A percentile compares a stretch with the other conserved stretches of the same genome.
Conservation (phyloP, 2,329 filamentous ascomycete species). For the Capronia epimyces region DNA sequence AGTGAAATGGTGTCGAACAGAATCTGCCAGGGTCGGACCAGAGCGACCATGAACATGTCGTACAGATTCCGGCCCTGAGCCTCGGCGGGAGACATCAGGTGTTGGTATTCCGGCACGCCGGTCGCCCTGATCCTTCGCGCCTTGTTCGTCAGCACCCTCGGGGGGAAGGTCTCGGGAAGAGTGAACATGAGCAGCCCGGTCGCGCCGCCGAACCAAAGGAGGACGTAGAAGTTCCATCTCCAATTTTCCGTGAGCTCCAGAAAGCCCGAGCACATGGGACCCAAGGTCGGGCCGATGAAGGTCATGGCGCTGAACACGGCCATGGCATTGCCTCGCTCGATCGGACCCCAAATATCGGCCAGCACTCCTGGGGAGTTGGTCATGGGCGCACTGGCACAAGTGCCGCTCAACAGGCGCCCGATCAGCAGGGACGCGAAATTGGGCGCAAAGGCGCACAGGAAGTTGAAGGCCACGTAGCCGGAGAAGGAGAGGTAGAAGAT, state of each 20-base stretch:
- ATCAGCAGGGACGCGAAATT: conserved; percentile 51
- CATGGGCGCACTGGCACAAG: conserved; percentile 47
- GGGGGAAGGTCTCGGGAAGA: conserved; percentile 54
- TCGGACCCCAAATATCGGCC: conserved; percentile 50
- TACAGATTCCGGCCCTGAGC: conserved; percentile 41
- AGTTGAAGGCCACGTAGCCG: conserved; percentile 45
- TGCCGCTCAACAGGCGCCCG: conserved; percentile 53
- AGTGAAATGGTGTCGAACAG: conserved; percentile 49
- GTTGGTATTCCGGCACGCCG: conserved; percentile 49
- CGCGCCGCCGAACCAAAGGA: conserved; percentile 37
- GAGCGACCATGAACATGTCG: conserved; percentile 48
- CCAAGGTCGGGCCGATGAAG: conserved; percentile 51
- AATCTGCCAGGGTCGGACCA: conserved; percentile 47
- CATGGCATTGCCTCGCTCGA: conserved; percentile 52
- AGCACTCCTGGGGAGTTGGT: conserved; percentile 47
- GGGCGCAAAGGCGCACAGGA: conserved; percentile 52
- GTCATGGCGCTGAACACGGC: conserved; percentile 51
- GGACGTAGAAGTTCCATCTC: conserved; percentile 44
- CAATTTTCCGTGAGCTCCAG: conserved; percentile 50
- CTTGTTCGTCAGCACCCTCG: conserved; percentile 49
- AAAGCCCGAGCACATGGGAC: conserved; percentile 54
- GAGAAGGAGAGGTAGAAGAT: conserved; percentile 46
- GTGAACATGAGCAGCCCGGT: conserved; percentile 48
- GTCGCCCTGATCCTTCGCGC: conserved; percentile 48
- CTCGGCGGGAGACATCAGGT: conserved; percentile 49